Conservation (phyloP, 495 filamentous ascomycete species). For the Jackrogersella multiformis region DNA sequence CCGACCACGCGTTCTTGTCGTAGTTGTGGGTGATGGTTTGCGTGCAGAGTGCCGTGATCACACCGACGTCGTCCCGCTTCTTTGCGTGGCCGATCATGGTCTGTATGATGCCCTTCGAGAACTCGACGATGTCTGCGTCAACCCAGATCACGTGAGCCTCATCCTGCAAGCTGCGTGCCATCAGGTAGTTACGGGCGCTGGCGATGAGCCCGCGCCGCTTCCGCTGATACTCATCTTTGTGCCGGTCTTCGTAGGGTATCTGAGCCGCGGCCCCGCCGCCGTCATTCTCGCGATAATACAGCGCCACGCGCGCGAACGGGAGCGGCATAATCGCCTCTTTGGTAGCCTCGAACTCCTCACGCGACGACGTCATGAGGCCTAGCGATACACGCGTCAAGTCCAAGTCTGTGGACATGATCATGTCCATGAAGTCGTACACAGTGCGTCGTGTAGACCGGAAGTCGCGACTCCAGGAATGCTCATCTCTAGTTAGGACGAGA, state of each 20-base stretch:
- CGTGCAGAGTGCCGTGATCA: slow-evolving; percentile 37
- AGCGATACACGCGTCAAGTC: slow-evolving; percentile 34
- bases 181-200: slow-evolving; percentile 36
- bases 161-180: slow-evolving; percentile 35
- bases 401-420: slow-evolving; percentile 31
- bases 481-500: slow-evolving; percentile 28
- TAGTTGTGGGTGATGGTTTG: slow-evolving; percentile 37
- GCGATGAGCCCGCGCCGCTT: slow-evolving; percentile 27
- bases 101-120: slow-evolving; percentile 30
- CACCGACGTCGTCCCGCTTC: slow-evolving; percentile 23
- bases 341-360: slow-evolving; percentile 31
- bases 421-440: slow-evolving; percentile 39
- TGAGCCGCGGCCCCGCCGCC: slow-evolving; percentile 11
- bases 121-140: slow-evolving; percentile 38
- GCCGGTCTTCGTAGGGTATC: slow-evolving; percentile 31
- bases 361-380: slow-evolving; percentile 35
- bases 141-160: slow-evolving; percentile 38
- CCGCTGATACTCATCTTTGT: slow-evolving; percentile 26
- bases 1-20: slow-evolving; percentile 40
- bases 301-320: slow-evolving; percentile 36
- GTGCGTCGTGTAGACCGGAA: slow-evolving; percentile 35
- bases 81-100: slow-evolving; percentile 33
- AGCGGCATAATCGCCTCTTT: slow-evolving; percentile 21
- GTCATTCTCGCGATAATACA: slow-evolving; percentile 33
- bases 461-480: slow-evolving; percentile 35